Base-by-base conservation (phyloP, 768 basidiomycete genomes). In the Boletus insuetus region DNA sequence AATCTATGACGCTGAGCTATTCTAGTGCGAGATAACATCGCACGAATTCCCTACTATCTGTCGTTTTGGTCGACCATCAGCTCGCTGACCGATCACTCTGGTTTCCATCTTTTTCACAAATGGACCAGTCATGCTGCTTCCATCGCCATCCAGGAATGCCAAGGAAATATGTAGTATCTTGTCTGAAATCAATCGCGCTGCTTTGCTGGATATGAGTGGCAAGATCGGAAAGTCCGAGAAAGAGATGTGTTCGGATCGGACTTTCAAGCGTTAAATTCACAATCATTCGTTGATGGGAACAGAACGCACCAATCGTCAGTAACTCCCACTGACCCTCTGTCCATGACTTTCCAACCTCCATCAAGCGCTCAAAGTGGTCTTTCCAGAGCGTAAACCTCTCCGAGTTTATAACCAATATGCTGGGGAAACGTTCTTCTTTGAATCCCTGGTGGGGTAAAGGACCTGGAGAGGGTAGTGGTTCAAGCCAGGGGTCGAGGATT, bases 401-500 rank as follows among this genome's bases (percentile, higher is more conserved):
- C 17, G 89, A 88, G 64, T 90, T 90, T 61, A 94, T 81, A 14
- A 91, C 81, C 44, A 90, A 67, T 61, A 87, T 69, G 42, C 66
- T 72, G 2, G 78, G 79, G 22, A 67, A 62, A 11, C 3, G 22
- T 4, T 46, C 49, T 12, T 58, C 59, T 22, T 54, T 29, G 22
- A 57, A 48, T 32, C 48, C 50, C 31, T 49, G 46, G 35, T 53
- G 58, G 17, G 69, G 74, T 1, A 49, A 54, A 0, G 74, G 84
- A 5, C 83, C 84, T 31, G 82, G 87, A 38, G 76, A 67, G 8
- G 85, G 79, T 22, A 91, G 64, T 17, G 91, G 89, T 53, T 93
- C 89, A 9, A 93, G 71, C 91, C 92, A 94, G 19, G 92, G 92
- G 70, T 94, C 92, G 17, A 91, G 78, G 20, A 87, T 75, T 20